Conservation (phyloP, 306 rosid species). For the Echinosophora koreensis region DNA sequence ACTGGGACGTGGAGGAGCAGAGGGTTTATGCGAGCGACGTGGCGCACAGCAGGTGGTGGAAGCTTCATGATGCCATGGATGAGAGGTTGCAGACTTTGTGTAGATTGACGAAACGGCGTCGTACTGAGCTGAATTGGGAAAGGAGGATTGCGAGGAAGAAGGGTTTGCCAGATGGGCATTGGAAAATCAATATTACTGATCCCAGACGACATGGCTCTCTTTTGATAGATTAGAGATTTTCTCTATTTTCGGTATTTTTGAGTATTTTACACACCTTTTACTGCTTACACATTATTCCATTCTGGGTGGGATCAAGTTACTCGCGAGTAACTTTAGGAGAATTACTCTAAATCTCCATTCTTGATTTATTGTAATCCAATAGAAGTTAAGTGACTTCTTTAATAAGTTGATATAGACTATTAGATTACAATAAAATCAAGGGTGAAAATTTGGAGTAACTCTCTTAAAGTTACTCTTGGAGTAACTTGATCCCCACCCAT, state of each 20-base stretch:
- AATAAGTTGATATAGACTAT: too few relatives aligned
- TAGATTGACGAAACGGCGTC: slow-evolving; percentile 62
- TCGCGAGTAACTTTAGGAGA: too few relatives aligned
- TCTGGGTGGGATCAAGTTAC: too few relatives aligned
- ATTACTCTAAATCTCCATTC: too few relatives aligned
- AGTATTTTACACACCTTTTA: too few relatives aligned
- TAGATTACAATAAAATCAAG: too few relatives aligned
- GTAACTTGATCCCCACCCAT: too few relatives aligned
- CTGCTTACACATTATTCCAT: too few relatives aligned
- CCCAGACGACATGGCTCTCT: slow-evolving; percentile 61
- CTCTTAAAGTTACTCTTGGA: too few relatives aligned
- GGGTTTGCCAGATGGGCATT: slow-evolving; percentile 58
- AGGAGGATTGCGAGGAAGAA: slow-evolving; percentile 50
- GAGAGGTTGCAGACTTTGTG: slow-evolving; percentile 58
- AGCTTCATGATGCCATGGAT: slow-evolving; percentile 68
- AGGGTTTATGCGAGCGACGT: slow-evolving; percentile 80
- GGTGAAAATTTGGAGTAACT: too few relatives aligned
- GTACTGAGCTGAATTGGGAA: slow-evolving; percentile 67
- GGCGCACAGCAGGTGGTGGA: slow-evolving; percentile 86
- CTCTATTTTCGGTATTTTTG: neutral
- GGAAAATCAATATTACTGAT: slow-evolving; percentile 76
- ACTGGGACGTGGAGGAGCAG: slow-evolving; percentile 69
- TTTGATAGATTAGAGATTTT: slow-evolving; percentile 44
- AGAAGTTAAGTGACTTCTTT: too few relatives aligned
- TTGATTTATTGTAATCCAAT: too few relatives aligned